Conservation (phyloP, 495 filamentous ascomycete species). For the Aspergillus wentii region DNA sequence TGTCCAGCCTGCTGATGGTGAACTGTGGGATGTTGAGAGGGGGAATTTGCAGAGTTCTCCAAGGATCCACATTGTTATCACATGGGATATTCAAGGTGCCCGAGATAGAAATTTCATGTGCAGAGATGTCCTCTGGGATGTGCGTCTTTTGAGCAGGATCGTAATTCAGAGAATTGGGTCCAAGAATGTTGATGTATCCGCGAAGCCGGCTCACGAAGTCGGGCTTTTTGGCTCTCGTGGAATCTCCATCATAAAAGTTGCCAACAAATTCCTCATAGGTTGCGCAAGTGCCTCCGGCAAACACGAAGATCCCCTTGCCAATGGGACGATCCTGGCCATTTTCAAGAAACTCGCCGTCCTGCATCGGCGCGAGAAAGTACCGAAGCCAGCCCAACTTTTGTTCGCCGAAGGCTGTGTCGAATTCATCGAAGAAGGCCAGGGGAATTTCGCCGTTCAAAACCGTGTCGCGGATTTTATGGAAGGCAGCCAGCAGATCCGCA, state of each 20-base stretch:
- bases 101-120: too few species aligned
- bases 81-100: too few species aligned
- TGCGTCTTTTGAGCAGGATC: too few species aligned
- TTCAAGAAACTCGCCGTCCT: constrained; percentile 3
- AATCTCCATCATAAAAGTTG: background rate
- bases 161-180: too few species aligned
- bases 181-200: constrained; percentile 1
- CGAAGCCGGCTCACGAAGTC: constrained; percentile 7
- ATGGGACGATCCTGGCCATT: background rate
- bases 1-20: too few species aligned
- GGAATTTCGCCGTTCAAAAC: background rate
- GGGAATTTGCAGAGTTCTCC: too few species aligned
- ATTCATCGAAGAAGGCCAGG: constrained; percentile 5
- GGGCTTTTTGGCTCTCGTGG: background rate
- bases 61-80: too few species aligned
- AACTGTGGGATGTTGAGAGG: too few species aligned
- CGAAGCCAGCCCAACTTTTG: constrained; percentile 3
- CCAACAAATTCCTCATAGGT: background rate
- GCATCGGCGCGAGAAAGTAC: constrained; percentile 7
- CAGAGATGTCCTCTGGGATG: too few species aligned
- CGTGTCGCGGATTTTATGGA: constrained; percentile 1
- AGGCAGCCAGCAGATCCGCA: background rate
- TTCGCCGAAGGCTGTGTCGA: constrained; percentile 1
- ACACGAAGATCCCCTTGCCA: constrained; percentile 2
- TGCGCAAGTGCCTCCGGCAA: constrained; percentile 3